Evolutionary conservation across 2,329 filamentous ascomycete genomes (phyloP), one percentile per base, ranked within the genome.

Genomic region (Cucurbitaria berberidis): DNA sequence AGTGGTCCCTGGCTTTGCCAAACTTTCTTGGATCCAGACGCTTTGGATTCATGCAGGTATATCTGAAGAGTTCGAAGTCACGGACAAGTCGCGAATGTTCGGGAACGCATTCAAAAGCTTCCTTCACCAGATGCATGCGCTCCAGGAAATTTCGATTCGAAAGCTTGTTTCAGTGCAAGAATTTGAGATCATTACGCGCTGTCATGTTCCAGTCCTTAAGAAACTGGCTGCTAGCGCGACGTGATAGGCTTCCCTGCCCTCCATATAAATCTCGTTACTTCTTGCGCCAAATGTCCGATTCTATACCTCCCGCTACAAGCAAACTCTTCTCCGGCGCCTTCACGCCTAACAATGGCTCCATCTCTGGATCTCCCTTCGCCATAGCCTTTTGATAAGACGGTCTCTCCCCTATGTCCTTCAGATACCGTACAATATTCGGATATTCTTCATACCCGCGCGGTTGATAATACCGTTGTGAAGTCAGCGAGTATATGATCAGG

Each of bases 401-500:
- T 26, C 61, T 43, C 35, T 63, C 46, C 2, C 47, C 53, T 32
- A 64, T 48, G 40, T 62, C 55, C 27, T 43, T 48, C 46, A 65
- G 21, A 44, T 56, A 65, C n/a, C 58, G 45, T 26, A 65, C 27
- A 43, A 64, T 59, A 45, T 66, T 60, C 19, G 58, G 48, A 24
- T 58, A 66, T 2, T 52, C 41, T 30, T 53, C 44, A 43, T 56
- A 60, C 19, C 57, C 41, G 11, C 52, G 34, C 22, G 63, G 63
- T n/a, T 38, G 44, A 59, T 82, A 86, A 39, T 78, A 76, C 16
- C 86, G 75, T 75, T 83, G 78, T 1, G 84, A 88, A 1, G 85
- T 87, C n/a, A 89, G 69, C 5, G 78, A 74, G 57, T 82, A 87
- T 0, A 87, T 77, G 9, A 73, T 74, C 84, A 88, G 87, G 45